A percentile compares a stretch with the other conserved stretches of the same genome.
phyloP scores from a whole-genome alignment of 352 stramenopile species.

The Globisporangium middletonii region DNA sequence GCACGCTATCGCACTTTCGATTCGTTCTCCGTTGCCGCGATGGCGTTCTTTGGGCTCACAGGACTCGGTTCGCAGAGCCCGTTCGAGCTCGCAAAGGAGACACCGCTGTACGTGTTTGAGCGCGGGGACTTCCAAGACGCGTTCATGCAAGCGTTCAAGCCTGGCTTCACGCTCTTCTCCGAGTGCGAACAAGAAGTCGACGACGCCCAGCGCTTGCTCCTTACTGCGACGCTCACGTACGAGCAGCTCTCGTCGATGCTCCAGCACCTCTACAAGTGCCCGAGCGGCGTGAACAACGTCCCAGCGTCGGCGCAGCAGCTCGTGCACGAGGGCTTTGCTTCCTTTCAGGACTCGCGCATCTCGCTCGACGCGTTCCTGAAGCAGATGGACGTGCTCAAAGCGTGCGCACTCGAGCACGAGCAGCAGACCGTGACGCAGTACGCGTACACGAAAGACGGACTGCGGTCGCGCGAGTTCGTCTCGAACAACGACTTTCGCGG shows the following conservation, averaged over 20 bases:
- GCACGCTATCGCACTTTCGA: too few relatives aligned
- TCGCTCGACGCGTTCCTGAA: conserved; percentile 23
- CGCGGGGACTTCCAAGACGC: conserved; percentile 43
- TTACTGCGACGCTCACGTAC: conserved; percentile 25
- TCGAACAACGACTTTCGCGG: conserved; percentile 49
- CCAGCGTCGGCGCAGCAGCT: conserved; percentile 19
- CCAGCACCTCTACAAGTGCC: conserved; percentile 54
- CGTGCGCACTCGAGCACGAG: conserved; percentile 26
- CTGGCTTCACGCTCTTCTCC: conserved; percentile 46
- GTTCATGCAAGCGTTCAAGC: conserved; percentile 47
- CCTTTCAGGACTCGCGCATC: conserved; percentile 7
- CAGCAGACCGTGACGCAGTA: conserved; percentile 16
- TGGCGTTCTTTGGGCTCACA: conserved; percentile 70
- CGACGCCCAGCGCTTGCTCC: conserved; percentile 20
- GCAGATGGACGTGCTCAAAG: conserved; percentile 27
- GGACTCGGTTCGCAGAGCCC: conserved; percentile 45
- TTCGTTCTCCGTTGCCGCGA: conserved; percentile 2
- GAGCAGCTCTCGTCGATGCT: conserved; percentile 38
- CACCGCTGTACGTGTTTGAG: conserved; percentile 52
- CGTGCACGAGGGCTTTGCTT: conserved; percentile 19
- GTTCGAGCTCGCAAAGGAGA: conserved; percentile 51
- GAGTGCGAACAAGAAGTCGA: conserved; percentile 50
- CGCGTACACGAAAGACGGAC: conserved; percentile 34
- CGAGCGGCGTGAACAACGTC: conserved; percentile 46
- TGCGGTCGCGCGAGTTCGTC: conserved; percentile 40